A percentile compares a stretch with the other conserved stretches of the same genome.
Conservation (phyloP, 2,329 filamentous ascomycete species). For the Setomelanomma holmii region DNA sequence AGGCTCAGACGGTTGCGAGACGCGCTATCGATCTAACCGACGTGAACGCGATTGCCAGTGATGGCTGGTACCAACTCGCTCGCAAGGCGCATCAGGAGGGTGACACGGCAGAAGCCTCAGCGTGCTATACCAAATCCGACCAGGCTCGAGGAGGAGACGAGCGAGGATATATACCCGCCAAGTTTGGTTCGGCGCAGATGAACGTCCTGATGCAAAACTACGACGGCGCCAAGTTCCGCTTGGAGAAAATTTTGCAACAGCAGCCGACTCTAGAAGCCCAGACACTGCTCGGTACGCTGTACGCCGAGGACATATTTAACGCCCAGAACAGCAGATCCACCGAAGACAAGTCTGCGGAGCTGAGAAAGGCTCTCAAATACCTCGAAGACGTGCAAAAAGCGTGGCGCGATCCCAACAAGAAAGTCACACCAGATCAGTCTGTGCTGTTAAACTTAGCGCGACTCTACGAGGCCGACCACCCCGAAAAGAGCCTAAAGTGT, state of each 20-base stretch:
- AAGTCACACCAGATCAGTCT: constrained; percentile 78
- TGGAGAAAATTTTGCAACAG: constrained; percentile 93
- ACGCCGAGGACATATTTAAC: constrained; percentile 92
- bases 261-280: constrained; percentile 86
- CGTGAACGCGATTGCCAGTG: constrained; percentile 93
- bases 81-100: constrained; percentile 87
- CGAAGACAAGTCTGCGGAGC: constrained; percentile 86
- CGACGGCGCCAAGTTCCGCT: constrained; percentile 87
- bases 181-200: constrained; percentile 91
- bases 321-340: constrained; percentile 74
- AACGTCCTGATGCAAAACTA: constrained; percentile 83
- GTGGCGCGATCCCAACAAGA: constrained; percentile 94
- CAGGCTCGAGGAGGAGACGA: constrained; percentile 92
- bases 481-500: constrained; percentile 91
- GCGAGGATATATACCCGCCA: constrained; percentile 88
- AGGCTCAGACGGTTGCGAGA: constrained; percentile 85
- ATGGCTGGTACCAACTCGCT: constrained; percentile 95
- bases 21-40: constrained; percentile 96
- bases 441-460: constrained; percentile 91
- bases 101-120: constrained; percentile 75
- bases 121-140: constrained; percentile 90
- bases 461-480: constrained; percentile 83
- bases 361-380: constrained; percentile 83
- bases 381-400: constrained; percentile 83
- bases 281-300: constrained; percentile 87